Evolutionary conservation across 768 basidiomycete genomes (phyloP), one percentile per base, ranked within the genome.

Genomic region (Porpolomopsis calyptriformis): DNA sequence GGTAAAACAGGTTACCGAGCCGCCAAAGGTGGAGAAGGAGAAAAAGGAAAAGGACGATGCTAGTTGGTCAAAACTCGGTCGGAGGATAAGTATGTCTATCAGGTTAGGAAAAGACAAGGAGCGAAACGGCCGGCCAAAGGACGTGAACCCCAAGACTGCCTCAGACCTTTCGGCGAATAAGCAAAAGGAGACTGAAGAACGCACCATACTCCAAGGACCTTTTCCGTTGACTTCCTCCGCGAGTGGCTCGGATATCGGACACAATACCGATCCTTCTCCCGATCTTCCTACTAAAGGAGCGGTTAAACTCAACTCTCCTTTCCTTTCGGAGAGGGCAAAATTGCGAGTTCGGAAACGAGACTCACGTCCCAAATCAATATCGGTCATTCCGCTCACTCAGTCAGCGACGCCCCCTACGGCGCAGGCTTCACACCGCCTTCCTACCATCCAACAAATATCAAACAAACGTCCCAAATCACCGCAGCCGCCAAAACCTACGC

Each of bases 61-160:
- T 47, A 62, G 65, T 23, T 85, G 82, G 82, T 65, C 72, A n/a
- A 81, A 76, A 57, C 53, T 85, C 33, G 73, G 82, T 10, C 66
- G 78, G 53, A 66, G 82, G 49, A 71, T 85, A 45, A 82, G 78
- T 53, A 62, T 78, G 50, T 69, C 72, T 4, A 73, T 84, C 45
- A 71, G 74, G 22, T 60, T 78, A 38, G 64, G 57, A 14, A 73
- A 65, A 59, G 61, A 57, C 35, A 65, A 62, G 49, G 59, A 66
- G 29, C 56, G 62, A 35, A 65, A 63, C 44, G 64, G 61, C 29
- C 58, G 63, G 5, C 63, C 60, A 2, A 62, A 59, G 11, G 58
- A 53, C 50, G 55, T 37, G 47, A 63, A 40, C 47, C 45, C 16
- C n/a, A 14, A 18, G 50, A 25, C 36, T 45, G 31, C 44, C 18